Conservation (phyloP, 352 stramenopile species). For the Pythium guiyangense region DNA sequence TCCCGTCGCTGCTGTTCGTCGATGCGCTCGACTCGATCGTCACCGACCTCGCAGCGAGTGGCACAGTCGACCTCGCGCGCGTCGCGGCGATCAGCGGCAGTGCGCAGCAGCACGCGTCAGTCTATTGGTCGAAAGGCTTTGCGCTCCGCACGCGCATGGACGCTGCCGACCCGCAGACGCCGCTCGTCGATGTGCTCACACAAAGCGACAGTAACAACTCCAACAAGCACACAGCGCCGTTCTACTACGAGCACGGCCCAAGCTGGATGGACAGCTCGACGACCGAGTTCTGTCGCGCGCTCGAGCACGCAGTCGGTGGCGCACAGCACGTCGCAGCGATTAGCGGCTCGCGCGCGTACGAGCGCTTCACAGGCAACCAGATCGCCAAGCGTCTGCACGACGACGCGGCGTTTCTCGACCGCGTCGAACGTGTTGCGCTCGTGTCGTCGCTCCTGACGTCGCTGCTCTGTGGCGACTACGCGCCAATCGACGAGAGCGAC, state of each 20-base stretch:
- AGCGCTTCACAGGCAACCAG: conserved; percentile 82
- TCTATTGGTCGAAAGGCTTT: conserved; percentile 67
- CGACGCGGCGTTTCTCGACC: conserved; percentile 36
- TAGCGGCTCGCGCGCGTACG: conserved; percentile 74
- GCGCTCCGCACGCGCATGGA: conserved; percentile 30
- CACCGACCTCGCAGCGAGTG: conserved; percentile 25
- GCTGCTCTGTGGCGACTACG: conserved; percentile 56
- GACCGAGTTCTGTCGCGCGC: conserved; percentile 37
- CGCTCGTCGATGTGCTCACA: conserved; percentile 15
- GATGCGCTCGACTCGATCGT: conserved; percentile 75
- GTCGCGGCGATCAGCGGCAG: conserved; percentile 66
- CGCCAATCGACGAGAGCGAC: conserved; percentile 74
- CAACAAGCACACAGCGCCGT: conserved; percentile 14
- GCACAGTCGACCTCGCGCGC: conserved; percentile 29
- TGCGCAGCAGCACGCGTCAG: conserved; percentile 80
- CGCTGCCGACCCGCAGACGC: conserved; percentile 11
- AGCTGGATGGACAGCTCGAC: conserved; percentile 88
- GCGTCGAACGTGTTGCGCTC: conserved; percentile 41
- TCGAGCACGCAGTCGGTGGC: conserved; percentile 61
- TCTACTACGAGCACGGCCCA: conserved; percentile 56
- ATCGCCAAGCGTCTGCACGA: conserved; percentile 56
- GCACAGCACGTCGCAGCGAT: conserved; percentile 53
- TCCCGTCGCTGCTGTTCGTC: conserved; percentile 76
- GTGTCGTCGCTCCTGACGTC: conserved; percentile 78
- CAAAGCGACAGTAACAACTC: conserved; percentile 1